Evolutionary conservation across 2,329 filamentous ascomycete genomes (phyloP), one percentile per base, ranked within the genome.

Genomic region (Sarocladium kiliense): DNA sequence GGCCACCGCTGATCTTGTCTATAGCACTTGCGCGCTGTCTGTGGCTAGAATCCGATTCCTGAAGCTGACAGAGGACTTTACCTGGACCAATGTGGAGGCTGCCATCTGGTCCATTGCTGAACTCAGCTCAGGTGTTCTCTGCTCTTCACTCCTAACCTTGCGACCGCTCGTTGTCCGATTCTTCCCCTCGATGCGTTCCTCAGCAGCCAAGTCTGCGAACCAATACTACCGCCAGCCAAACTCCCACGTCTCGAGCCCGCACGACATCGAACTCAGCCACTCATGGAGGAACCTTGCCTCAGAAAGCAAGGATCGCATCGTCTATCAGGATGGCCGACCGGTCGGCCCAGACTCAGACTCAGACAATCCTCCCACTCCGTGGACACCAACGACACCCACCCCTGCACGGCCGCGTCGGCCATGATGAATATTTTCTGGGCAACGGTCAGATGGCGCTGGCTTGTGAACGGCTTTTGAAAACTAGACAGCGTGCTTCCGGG

Each of bases 101-200:
- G 47, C 47, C 18, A 36, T 51, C 30, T 51, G 47, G 47, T 51
- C 47, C 47, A 51, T 51, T 27, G 47, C 47, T n/a, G 47, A 51
- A 21, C 47, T 51, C 6, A 36, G 27, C 47, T 51, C 47, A 12
- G 47, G 47, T 19, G 30, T 51, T n/a, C 10, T 51, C 47, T 51
- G 47, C 30, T 51, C 47, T 10, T 51, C 47, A 2, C 30, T 51
- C 12, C 19, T 51, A 27, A 51, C 47, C 14, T 18, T 51, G 11
- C 47, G 47, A n/a, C 47, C 47, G 11, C 47, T 51, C 27, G 26
- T 10, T 23, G 47, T 51, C 11, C 12, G 16, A 12, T 9, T 51
- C 30, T 51, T 51, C 30, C 47, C 47, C 10, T 51, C 47, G 26
- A 32, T 51, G 30, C 21, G 44, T 23, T 51, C 47, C 30, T 19